Evolutionary conservation across 768 basidiomycete species (phyloP).

Genomic region (Termitomyces sp.): DNA sequence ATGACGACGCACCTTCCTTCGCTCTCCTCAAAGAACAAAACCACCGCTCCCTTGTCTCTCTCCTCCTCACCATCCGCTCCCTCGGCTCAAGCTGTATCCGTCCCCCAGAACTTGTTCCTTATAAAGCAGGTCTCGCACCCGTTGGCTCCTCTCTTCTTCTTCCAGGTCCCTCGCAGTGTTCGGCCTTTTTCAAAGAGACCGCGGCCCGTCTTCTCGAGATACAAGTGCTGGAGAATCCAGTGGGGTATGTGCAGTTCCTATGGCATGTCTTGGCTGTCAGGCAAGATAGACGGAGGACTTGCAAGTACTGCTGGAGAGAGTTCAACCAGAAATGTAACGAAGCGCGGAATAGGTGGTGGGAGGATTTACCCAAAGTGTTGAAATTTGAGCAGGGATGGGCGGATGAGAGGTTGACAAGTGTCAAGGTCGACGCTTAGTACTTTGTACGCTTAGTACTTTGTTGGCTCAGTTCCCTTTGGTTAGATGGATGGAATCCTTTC

Average conservation of each 20-base stretch:
- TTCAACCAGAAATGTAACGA: not conserved
- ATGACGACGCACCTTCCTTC: conserved; percentile 1
- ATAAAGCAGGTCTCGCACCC: conserved; percentile 3
- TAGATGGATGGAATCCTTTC: not conserved
- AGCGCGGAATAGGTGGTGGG: conserved; percentile 8
- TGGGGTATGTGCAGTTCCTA: conserved; percentile 10
- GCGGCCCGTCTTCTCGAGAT: conserved; percentile 2
- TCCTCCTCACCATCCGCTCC: conserved; percentile 6
- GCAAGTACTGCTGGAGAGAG: conserved; percentile 7
- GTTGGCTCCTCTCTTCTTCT: conserved; percentile 5
- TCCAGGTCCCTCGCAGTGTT: not conserved
- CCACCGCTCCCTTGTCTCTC: not conserved
- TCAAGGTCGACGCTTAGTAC: not conserved
- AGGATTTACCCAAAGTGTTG: not conserved
- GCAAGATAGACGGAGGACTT: conserved; percentile 2
- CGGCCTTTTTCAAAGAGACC: not conserved
- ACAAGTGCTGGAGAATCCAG: conserved; percentile 4
- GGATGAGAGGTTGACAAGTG: not conserved
- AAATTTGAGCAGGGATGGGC: conserved; percentile 6
- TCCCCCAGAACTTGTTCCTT: conserved; percentile 1
- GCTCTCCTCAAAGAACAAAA: conserved; percentile 7
- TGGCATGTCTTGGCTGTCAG: not conserved
- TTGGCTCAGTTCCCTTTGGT: not conserved
- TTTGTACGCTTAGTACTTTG: not conserved
- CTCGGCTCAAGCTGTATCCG: not conserved